These are phyloP conservation scores for Oryza longistaminata DNA, from an alignment of 176 grass and related monocot genomes.

Conservation along the genomic window DNA sequence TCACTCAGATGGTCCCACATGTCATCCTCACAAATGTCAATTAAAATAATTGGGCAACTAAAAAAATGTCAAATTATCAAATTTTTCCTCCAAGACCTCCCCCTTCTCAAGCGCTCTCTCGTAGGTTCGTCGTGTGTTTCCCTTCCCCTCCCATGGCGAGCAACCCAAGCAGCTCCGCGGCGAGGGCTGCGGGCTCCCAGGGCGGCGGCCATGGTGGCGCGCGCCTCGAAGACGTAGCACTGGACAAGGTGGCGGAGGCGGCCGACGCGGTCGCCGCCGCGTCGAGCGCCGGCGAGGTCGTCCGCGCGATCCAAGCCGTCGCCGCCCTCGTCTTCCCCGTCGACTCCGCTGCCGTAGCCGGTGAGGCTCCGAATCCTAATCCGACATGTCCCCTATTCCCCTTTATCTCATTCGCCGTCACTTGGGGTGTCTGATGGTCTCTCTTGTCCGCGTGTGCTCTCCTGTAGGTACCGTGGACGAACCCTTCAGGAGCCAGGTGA, in stretches of 20 bases:
- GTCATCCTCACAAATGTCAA: too few relatives aligned
- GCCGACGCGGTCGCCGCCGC: slow-evolving; percentile 54
- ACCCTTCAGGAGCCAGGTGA: slow-evolving; percentile 72
- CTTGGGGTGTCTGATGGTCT: slow-evolving; percentile 5
- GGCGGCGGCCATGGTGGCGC: neutral
- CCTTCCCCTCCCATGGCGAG: slow-evolving; percentile 11
- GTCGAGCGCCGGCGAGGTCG: slow-evolving; percentile 52
- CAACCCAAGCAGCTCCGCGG: slow-evolving; percentile 17
- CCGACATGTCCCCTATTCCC: neutral
- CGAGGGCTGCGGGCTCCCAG: neutral
- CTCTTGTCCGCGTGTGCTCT: slow-evolving; percentile 11
- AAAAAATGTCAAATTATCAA: too few relatives aligned
- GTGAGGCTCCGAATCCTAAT: slow-evolving; percentile 37
- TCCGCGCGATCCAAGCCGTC: slow-evolving; percentile 43
- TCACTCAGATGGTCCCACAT: too few relatives aligned
- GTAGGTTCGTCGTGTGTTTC: neutral
- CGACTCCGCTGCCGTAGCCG: slow-evolving; percentile 28
- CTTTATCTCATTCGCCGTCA: neutral
- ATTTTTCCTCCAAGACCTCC: too few relatives aligned
- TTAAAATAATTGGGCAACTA: too few relatives aligned
- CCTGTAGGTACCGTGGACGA: slow-evolving; percentile 61
- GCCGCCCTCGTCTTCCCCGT: slow-evolving; percentile 42
- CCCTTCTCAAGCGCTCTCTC: neutral
- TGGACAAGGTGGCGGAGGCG: slow-evolving; percentile 66
- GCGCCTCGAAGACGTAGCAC: slow-evolving; percentile 45